phyloP scores from a whole-genome alignment of 768 basidiomycete species.

The Lactifluus volemus region DNA sequence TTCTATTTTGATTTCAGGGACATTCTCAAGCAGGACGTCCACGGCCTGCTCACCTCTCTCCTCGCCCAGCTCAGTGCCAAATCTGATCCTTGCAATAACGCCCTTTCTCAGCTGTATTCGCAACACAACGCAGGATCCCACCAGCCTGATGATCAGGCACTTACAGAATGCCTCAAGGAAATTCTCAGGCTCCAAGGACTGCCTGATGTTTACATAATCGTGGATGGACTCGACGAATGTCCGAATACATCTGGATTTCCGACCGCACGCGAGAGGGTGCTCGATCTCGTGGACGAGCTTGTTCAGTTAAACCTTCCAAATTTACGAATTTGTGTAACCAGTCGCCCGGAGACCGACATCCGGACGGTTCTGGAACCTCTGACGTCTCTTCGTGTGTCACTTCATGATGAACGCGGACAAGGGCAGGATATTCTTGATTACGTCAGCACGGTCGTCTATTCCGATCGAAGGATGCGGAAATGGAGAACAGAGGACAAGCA shows the following conservation, averaged over 20 bases:
- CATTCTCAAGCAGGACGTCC: neutral
- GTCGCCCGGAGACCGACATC: neutral
- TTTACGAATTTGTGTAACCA: neutral
- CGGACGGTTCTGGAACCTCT: neutral
- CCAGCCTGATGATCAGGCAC: neutral
- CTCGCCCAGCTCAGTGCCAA: neutral
- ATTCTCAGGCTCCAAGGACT: neutral
- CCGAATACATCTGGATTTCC: neutral
- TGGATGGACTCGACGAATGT: conserved; percentile 4
- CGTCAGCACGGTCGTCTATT: neutral
- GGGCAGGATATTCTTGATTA: neutral
- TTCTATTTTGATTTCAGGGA: neutral
- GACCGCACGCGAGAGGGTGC: neutral
- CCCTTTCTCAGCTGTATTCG: neutral
- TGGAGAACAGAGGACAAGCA: neutral
- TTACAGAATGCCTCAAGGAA: neutral
- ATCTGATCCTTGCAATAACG: neutral
- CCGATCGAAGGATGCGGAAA: neutral
- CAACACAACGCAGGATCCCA: neutral
- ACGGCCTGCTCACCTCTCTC: neutral
- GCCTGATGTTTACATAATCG: neutral
- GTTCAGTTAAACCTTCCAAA: neutral
- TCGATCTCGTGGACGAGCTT: neutral
- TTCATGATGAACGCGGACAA: neutral
- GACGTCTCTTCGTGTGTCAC: neutral